phyloP scores from a whole-genome alignment of 208 protist species.

The Leptomonas seymouri region DNA sequence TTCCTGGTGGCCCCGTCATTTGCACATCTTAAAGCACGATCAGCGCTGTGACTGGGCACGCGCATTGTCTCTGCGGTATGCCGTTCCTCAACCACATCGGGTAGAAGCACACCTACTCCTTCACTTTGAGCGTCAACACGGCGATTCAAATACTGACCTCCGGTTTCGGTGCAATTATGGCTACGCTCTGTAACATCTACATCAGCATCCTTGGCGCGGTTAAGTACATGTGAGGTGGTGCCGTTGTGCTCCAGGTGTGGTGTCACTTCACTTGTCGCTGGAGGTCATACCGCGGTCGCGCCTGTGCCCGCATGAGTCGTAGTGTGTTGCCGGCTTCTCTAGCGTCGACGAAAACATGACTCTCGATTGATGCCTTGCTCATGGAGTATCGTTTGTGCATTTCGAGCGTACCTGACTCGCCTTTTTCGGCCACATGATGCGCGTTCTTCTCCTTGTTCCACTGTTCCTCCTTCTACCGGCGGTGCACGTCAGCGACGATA shows the following conservation, averaged over 20 bases:
- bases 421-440: constrained; percentile 55
- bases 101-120: constrained; percentile 49
- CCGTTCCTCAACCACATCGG: constrained; percentile 58
- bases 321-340: constrained; percentile 73
- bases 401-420: constrained; percentile 56
- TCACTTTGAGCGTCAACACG: constrained; percentile 46
- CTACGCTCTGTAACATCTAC: constrained; percentile 54
- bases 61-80: constrained; percentile 40
- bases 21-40: constrained; percentile 64
- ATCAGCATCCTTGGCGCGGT: constrained; percentile 53
- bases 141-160: constrained; percentile 36
- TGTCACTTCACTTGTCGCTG: constrained; percentile 74
- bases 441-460: constrained; percentile 57
- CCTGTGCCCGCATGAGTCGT: constrained; percentile 73
- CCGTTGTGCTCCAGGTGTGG: constrained; percentile 52
- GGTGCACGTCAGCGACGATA: constrained; percentile 59
- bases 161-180: constrained; percentile 63
- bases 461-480: constrained; percentile 58
- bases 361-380: constrained; percentile 44
- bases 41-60: constrained; percentile 39
- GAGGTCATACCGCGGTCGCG: constrained; percentile 69
- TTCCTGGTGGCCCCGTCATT: constrained; percentile 58
- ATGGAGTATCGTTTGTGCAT: constrained; percentile 59
- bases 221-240: constrained; percentile 72
- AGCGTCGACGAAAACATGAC: constrained; percentile 74